Conservation (phyloP, 805 yeast genomes). For the Hanseniaspora occidentalis region DNA sequence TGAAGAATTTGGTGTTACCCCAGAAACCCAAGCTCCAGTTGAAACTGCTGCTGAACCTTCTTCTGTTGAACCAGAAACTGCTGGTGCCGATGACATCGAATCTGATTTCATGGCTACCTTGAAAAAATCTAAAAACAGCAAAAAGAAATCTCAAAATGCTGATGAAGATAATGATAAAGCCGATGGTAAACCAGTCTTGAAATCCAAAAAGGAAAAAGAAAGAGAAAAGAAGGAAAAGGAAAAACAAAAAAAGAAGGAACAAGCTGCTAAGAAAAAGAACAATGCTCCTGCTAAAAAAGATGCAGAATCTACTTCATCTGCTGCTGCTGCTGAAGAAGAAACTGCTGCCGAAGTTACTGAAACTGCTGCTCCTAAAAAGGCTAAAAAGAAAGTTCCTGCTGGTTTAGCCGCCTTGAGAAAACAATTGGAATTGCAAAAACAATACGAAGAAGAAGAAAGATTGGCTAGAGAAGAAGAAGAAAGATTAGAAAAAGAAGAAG, state of each 20-base stretch:
- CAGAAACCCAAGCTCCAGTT: constrained; percentile 12
- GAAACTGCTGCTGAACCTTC: constrained; percentile 7
- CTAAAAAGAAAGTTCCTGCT: constrained; percentile 72
- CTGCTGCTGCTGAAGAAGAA: constrained; percentile 8
- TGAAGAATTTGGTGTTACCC: constrained; percentile 40
- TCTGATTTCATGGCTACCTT: constrained; percentile 72
- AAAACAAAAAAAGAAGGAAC: constrained; percentile 56
- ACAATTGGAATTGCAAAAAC: constrained; percentile 81
- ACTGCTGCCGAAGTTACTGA: constrained; percentile 24
- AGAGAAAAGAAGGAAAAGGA: constrained; percentile 90
- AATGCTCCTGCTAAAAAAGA: constrained; percentile 14
- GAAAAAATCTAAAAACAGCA: constrained; percentile 65
- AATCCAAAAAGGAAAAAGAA: constrained; percentile 88
- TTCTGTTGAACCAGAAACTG: constrained; percentile 15
- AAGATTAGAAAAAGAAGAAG: constrained; percentile 34
- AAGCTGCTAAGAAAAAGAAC: constrained; percentile 32
- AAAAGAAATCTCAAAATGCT: constrained; percentile 59
- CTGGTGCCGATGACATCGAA: constrained; percentile 5
- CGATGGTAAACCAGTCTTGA: constrained; percentile 53
- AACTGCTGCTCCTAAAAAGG: constrained; percentile 23
- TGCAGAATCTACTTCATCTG: constrained; percentile 7
- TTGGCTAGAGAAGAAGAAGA: constrained; percentile 68
- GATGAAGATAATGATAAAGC: constrained; percentile 45
- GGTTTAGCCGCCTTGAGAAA: constrained; percentile 84
- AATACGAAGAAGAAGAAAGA: constrained; percentile 72